Base-by-base conservation (phyloP, 2,329 filamentous ascomycete species). In the Penicillium sp. region DNA sequence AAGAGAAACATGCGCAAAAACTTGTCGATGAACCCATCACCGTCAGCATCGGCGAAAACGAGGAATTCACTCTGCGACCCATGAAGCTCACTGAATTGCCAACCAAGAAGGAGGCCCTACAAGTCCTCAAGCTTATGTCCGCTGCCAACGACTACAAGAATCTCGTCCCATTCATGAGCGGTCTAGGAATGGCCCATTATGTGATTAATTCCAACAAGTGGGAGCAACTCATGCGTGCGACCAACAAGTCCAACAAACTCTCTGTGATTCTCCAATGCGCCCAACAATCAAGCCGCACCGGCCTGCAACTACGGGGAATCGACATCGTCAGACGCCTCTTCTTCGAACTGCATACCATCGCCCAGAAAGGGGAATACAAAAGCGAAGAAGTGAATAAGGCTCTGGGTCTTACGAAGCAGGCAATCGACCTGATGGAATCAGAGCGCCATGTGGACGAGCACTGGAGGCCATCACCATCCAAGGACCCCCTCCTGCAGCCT, bases 101-200 rank as follows among this genome's bases (percentile, higher is more conserved):
- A 3, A 61, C 62, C 15, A 71, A 66, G 34, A 58, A 64, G 20
- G 68, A 72, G 26, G 58, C 70, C 18, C 46, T 60, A 13, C 47
- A 65, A 18, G 62, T 71, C 4, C 54, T 75, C 27, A 52, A 64
- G n/a, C 51, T 71, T 24, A 73, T 78, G 65, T 62, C 67, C 20
- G 66, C 66, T 6, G 59, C 60, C n/a, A 61, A 68, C 12, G 68
- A 75, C 49, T 78, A 71, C 71, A 62, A 68, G 42, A 75, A 76
- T 52, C 58, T 78, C 23, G 49, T 69, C 6, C 68, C 74, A 2
- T 71, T 77, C 51, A 56, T 78, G n/a, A 61, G 63, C 2, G 76
- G 73, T 4, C 52, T 76, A 12, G 58, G 64, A 18, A 63, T 64
- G 39, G 60, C 73, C 4, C 60, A 68, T 18, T 62, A 66, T 5